These are phyloP conservation scores for Penicillium diatomitis DNA, from an alignment of 495 filamentous ascomycete genomes.

Conservation along the genomic window DNA sequence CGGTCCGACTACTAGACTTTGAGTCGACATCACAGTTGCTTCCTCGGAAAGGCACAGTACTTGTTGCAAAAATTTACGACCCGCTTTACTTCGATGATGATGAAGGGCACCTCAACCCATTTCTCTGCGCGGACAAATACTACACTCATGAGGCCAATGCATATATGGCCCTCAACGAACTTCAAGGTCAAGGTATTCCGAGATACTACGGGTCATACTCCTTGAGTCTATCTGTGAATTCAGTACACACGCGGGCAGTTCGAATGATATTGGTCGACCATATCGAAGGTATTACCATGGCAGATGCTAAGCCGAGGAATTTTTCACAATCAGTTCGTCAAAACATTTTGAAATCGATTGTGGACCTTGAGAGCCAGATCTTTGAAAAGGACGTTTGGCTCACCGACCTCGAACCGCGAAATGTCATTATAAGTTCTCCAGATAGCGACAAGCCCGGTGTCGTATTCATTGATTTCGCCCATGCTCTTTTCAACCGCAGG, in stretches of 20 bases:
- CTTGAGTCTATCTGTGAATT: conserved; percentile 10
- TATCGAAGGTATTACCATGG: conserved; percentile 15
- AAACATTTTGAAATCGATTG: conserved; percentile 14
- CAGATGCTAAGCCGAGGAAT: conserved; percentile 2
- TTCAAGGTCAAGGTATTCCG: conserved; percentile 17
- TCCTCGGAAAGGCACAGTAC: conserved; percentile 3
- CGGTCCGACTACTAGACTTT: conserved; percentile 9
- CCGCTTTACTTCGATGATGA: conserved; percentile 22
- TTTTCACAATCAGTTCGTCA: conserved; percentile 9
- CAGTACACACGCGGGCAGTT: conserved; percentile 8
- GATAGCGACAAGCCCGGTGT: conserved; percentile 1
- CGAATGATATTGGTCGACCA: conserved; percentile 19
- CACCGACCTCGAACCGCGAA: conserved; percentile 13
- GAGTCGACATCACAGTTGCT: conserved; percentile 1
- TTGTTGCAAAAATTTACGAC: conserved; percentile 25
- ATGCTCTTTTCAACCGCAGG: conserved; percentile 13
- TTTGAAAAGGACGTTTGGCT: conserved; percentile 12
- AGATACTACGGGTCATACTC: conserved; percentile 19
- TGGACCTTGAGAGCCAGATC: conserved; percentile 14
- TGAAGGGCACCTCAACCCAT: conserved; percentile 13
- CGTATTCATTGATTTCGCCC: conserved; percentile 17
- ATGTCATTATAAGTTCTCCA: conserved; percentile 9
- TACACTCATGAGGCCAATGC: conserved; percentile 20
- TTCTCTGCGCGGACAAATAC: conserved; percentile 15
- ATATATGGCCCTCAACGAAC: conserved; percentile 10